Evolutionary conservation across 306 rosid genomes (phyloP).

Genomic region (Purshia tridentata): DNA sequence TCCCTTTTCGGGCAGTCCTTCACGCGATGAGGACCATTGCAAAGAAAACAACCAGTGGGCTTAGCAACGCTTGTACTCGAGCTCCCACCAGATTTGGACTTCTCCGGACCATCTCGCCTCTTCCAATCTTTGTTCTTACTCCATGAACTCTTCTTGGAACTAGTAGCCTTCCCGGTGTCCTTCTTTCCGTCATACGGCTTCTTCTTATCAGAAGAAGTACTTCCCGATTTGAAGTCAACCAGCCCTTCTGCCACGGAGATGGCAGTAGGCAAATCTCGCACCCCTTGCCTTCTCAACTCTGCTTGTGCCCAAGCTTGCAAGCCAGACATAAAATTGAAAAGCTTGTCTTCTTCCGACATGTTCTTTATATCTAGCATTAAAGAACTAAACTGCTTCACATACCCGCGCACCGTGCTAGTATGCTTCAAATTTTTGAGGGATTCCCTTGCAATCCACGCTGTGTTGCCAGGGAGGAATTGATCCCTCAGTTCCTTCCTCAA

Average conservation of each 20-base stretch:
- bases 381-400: neutral
- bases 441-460: neutral
- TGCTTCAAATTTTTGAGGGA: neutral
- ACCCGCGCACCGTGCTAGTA: neutral
- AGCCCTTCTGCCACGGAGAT: neutral
- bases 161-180: too few species aligned
- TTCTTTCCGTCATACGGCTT: neutral
- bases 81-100: too few species aligned
- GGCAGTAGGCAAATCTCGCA: neutral
- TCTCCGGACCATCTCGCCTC: neutral
- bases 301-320: neutral
- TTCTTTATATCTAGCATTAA: neutral
- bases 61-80: too few species aligned
- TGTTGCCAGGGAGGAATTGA: slow-evolving; percentile 7
- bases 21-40: neutral
- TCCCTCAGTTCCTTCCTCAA: neutral
- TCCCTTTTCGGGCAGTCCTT: neutral
- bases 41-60: neutral
- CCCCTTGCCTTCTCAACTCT: neutral
- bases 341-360: slow-evolving; percentile 5
- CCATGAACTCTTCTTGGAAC: too few species aligned
- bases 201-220: neutral
- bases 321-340: slow-evolving; percentile 10
- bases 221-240: neutral
- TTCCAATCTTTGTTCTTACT: neutral